Percentiles rank a stretch among this genome's conserved stretches.
phyloP scores from a whole-genome alignment of 495 filamentous ascomycete species.

The Podospora bellae-mahoneyi region DNA sequence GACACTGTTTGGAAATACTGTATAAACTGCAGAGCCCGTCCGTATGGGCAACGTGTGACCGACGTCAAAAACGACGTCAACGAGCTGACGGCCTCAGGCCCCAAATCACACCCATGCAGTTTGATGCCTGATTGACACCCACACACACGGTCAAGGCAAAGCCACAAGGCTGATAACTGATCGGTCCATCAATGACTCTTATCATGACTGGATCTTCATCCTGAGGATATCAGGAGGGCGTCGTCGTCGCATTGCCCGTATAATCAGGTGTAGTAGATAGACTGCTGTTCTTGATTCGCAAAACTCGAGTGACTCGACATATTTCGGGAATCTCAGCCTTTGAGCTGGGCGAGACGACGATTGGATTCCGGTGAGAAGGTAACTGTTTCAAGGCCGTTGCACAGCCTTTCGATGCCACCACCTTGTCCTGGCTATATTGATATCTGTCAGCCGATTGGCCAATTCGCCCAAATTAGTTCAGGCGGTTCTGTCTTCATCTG shows the following conservation, averaged over 20 bases:
- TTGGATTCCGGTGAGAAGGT: not conserved
- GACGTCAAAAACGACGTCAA: not conserved
- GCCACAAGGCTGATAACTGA: constrained; percentile 5
- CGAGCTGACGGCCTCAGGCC: not conserved
- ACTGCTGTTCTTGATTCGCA: not conserved
- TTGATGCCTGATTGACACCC: not conserved
- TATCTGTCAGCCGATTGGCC: not conserved
- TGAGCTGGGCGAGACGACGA: not conserved
- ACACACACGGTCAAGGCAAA: constrained; percentile 4
- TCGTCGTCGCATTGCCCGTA: too few species aligned
- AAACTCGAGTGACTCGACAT: not conserved
- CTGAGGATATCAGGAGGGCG: not conserved
- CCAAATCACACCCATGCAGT: not conserved
- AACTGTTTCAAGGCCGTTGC: not conserved
- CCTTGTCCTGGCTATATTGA: not conserved
- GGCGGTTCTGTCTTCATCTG: not conserved
- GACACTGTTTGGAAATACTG: not conserved
- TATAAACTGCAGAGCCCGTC: not conserved
- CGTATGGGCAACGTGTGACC: not conserved
- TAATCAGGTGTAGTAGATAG: too few species aligned
- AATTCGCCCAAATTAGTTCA: not conserved
- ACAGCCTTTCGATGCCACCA: not conserved
- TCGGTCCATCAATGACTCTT: not conserved
- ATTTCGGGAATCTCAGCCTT: not conserved
- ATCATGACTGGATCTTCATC: not conserved